Base-by-base conservation (phyloP, 352 stramenopile species). In the Phytophthora gonapodyides region DNA sequence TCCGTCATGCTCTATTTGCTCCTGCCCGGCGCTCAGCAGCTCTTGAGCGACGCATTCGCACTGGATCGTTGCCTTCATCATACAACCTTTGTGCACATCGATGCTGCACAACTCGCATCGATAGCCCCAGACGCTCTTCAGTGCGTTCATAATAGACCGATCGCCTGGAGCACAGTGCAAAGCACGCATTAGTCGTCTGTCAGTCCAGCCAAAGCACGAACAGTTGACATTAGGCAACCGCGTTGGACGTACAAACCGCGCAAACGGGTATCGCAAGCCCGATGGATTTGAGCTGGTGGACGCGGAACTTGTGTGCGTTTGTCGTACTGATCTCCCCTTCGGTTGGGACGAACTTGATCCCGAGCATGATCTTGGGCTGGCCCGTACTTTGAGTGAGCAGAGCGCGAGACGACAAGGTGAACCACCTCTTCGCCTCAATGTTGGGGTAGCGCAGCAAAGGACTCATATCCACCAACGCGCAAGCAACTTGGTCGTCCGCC, bases 261-360 rank as follows among this genome's bases (percentile, higher is more conserved):
- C 87, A 96, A 54, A 83, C 68, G 6, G 84, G 83, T 33, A 96
- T 92, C n/a, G 78, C 78, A 5, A 94, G 69, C 2, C 87, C 87
- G 9, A 96, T 83, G 3, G 84, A 93, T 64, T 94, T 94, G 6
- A 96, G 80, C 49, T 92, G 83, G 50, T 96, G 87, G 0, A 96
- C 87, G 17, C 87, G 83, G 38, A 96, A 96, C 44, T 91, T 93
- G 74, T 96, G 87, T 19, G 88, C 76, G 31, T 89, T 91, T 1
- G 72, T 80, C 16, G 53, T 69, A 33, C 58, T 82, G 46, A 87
- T 75, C 27, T 88, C 75, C 15, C 77, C 76, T 53, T 90, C 75
- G 16, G 78, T 76, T 13, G 84, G 77, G 11, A 92, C 68, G 70
- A 94, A 94, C 59, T 88, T 86, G 63, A 94, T 90, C 1, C 73